These are phyloP conservation scores for Colletotrichum sojae DNA, from an alignment of 2,329 filamentous ascomycete genomes.

Conservation along the genomic window DNA sequence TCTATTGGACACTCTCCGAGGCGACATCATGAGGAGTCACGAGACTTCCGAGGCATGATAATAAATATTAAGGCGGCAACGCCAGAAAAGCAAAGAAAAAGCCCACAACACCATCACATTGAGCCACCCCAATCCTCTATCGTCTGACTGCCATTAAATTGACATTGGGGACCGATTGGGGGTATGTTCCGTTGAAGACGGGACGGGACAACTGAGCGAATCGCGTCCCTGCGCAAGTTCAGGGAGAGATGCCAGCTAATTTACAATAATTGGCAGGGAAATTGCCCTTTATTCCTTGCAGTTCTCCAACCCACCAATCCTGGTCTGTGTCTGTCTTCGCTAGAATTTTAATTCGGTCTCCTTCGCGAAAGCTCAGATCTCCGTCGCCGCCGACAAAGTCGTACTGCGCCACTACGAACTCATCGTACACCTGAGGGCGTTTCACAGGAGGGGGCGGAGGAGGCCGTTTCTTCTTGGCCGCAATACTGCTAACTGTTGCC, in stretches of 20 bases:
- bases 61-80: too few species aligned
- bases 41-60: too few species aligned
- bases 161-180: too few species aligned
- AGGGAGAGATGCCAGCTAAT: not conserved
- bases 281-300: slow-evolving; percentile 76
- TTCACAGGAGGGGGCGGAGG: slow-evolving; percentile 79
- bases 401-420: slow-evolving; percentile 81
- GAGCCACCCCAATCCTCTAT: too few species aligned
- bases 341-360: slow-evolving; percentile 82
- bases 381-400: slow-evolving; percentile 81
- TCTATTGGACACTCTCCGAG: too few species aligned
- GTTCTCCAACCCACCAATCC: slow-evolving; percentile 90
- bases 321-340: slow-evolving; percentile 85
- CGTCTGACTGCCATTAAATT: too few species aligned
- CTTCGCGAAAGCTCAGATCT: slow-evolving; percentile 82
- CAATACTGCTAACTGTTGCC: slow-evolving; percentile 39
- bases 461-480: slow-evolving; percentile 73
- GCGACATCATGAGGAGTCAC: too few species aligned
- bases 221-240: too few species aligned
- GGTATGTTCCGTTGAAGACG: too few species aligned
- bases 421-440: slow-evolving; percentile 63
- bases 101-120: too few species aligned
- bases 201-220: too few species aligned
- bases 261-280: slow-evolving; percentile 90
- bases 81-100: too few species aligned